Conservation (phyloP, 768 basidiomycete genomes). For the Suillus clintonianus region DNA sequence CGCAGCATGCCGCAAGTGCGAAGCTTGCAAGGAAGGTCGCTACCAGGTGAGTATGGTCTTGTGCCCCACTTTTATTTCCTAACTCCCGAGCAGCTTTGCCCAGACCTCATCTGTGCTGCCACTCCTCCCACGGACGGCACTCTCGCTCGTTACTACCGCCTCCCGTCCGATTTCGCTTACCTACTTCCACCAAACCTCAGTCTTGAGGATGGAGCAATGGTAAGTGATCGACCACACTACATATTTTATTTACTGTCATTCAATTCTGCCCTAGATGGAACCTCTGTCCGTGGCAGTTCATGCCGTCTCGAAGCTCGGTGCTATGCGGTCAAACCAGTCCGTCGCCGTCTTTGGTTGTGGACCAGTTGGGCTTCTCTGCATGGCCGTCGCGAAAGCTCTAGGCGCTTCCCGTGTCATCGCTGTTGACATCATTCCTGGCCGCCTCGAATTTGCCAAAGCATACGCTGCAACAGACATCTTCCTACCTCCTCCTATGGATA, state of each 20-base stretch:
- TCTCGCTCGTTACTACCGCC: conserved; percentile 79
- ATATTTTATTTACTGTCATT: neutral
- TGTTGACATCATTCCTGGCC: conserved; percentile 72
- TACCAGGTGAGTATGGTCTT: conserved; percentile 61
- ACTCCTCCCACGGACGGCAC: conserved; percentile 95
- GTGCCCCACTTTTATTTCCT: neutral
- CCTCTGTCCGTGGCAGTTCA: conserved; percentile 93
- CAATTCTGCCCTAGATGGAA: conserved; percentile 65
- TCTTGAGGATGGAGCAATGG: conserved; percentile 95
- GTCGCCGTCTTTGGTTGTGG: conserved; percentile 91
- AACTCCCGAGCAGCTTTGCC: conserved; percentile 61
- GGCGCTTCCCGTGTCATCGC: conserved; percentile 85
- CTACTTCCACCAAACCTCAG: conserved; percentile 77
- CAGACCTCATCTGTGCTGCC: conserved; percentile 87
- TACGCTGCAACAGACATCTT: conserved; percentile 84
- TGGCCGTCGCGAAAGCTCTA: conserved; percentile 95
- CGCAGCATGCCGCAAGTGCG: conserved; percentile 79
- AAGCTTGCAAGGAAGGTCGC: conserved; percentile 79
- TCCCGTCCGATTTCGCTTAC: conserved; percentile 86
- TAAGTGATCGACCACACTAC: conserved; percentile 25
- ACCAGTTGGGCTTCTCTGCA: conserved; percentile 84
- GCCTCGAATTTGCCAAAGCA: conserved; percentile 82
- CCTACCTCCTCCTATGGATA: conserved; percentile 55
- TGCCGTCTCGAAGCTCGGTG: conserved; percentile 76
- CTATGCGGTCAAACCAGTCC: conserved; percentile 70